Percentiles rank a stretch among this genome's conserved stretches.
These are phyloP conservation scores for Boletus pseudo-olivaceus DNA, from an alignment of 768 basidiomycete genomes.

Conservation along the genomic window DNA sequence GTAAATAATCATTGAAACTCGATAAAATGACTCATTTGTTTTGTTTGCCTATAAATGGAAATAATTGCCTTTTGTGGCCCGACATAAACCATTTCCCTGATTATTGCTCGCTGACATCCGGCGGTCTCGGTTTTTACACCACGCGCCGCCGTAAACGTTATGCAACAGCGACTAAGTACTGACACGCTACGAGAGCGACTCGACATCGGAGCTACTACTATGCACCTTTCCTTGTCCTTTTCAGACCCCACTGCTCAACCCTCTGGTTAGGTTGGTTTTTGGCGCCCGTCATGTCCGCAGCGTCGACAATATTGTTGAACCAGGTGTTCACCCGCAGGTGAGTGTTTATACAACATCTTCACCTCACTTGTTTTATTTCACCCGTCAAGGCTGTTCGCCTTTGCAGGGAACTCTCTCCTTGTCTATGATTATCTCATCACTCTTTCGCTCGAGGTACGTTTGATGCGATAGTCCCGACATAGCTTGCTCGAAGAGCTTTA, in stretches of 20 bases:
- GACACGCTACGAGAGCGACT: too few species aligned
- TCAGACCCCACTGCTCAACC: not conserved
- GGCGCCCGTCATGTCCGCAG: slow-evolving; percentile 6
- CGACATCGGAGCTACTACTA: not conserved
- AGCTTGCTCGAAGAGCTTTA: not conserved
- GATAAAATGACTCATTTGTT: too few species aligned
- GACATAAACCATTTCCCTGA: not conserved
- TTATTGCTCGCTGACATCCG: not conserved
- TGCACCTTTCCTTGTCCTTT: not conserved
- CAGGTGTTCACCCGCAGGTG: slow-evolving; percentile 20
- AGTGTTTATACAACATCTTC: not conserved
- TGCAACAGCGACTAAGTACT: not conserved
- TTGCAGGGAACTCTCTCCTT: slow-evolving; percentile 22
- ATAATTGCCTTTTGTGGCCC: not conserved
- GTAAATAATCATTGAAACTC: too few species aligned
- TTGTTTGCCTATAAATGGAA: not conserved
- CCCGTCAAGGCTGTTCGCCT: slow-evolving; percentile 1
- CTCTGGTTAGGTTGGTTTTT: not conserved
- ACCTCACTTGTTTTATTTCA: not conserved
- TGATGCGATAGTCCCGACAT: not conserved
- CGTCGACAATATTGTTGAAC: not conserved
- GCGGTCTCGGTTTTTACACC: not conserved
- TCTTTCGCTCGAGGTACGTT: slow-evolving; percentile 23
- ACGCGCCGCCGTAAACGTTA: not conserved
- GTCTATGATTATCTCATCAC: slow-evolving; percentile 28